phyloP scores from a whole-genome alignment of 805 yeast species.

The Teunomyces atbi region DNA sequence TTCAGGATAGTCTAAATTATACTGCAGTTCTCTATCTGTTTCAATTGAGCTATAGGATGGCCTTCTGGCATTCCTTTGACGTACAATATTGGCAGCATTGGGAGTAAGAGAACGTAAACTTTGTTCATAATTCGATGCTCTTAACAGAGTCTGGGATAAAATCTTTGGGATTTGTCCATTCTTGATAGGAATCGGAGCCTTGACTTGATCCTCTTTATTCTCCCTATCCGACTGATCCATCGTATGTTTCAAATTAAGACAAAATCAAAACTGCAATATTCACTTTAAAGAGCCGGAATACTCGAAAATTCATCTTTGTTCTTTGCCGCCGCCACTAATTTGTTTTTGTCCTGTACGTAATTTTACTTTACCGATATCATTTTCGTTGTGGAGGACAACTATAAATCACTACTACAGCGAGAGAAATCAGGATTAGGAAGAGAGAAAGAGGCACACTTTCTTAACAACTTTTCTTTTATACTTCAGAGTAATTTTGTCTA shows the following conservation, averaged over 20 bases:
- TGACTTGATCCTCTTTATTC: background rate
- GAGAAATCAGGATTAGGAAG: too few relatives aligned
- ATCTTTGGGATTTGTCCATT: conserved; percentile 7
- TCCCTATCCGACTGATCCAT: conserved; percentile 2
- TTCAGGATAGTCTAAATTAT: conserved; percentile 53
- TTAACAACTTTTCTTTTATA: too few relatives aligned
- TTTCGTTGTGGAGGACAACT: too few relatives aligned
- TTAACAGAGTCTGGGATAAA: conserved; percentile 4
- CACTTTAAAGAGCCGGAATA: background rate
- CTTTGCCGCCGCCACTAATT: conserved; percentile 4
- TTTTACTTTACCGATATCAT: background rate
- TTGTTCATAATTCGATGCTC: background rate
- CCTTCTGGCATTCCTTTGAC: conserved; percentile 10
- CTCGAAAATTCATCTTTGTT: background rate
- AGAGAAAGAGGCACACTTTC: too few relatives aligned
- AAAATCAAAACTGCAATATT: background rate
- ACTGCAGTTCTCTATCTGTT: conserved; percentile 26
- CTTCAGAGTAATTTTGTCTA: too few relatives aligned
- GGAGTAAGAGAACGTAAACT: conserved; percentile 27
- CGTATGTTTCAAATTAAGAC: background rate
- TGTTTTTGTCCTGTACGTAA: background rate
- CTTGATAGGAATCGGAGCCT: conserved; percentile 21
- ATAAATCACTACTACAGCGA: too few relatives aligned
- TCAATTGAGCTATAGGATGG: conserved; percentile 21
- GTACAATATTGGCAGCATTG: conserved; percentile 12